Percentiles rank a stretch among this genome's conserved stretches.
These are phyloP conservation scores for Zangia roseola DNA, from an alignment of 768 basidiomycete species.

Conservation along the genomic window DNA sequence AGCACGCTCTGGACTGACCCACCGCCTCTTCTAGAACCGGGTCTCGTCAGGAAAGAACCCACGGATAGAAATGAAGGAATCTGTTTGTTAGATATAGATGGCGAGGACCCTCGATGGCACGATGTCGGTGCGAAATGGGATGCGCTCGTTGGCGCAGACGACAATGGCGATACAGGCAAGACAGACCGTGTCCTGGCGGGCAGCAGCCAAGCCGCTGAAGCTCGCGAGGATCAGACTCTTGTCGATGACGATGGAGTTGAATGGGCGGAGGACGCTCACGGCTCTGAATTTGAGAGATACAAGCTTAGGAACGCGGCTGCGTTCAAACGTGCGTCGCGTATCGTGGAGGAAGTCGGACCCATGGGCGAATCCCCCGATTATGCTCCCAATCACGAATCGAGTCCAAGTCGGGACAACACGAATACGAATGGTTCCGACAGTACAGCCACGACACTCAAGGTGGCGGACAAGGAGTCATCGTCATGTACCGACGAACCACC, in stretches of 20 bases:
- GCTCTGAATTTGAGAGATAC: conserved; percentile 29
- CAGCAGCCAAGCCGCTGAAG: background rate
- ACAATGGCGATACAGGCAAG: conserved; percentile 24
- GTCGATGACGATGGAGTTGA: conserved; percentile 40
- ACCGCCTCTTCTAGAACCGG: conserved; percentile 56
- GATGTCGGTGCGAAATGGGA: conserved; percentile 59
- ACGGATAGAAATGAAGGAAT: conserved; percentile 6
- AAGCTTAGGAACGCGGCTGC: conserved; percentile 10
- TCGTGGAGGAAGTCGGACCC: conserved; percentile 42
- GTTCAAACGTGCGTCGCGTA: conserved; percentile 23
- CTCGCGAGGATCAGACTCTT: background rate
- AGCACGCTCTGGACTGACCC: conserved; percentile 62
- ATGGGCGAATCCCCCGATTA: conserved; percentile 41
- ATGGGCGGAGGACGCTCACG: conserved; percentile 52
- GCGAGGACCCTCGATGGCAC: conserved; percentile 43
- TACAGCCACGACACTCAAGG: background rate
- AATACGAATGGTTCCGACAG: background rate
- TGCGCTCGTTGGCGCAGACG: conserved; percentile 35
- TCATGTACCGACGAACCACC: conserved; percentile 5
- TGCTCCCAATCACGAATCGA: conserved; percentile 10
- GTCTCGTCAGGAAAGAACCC: conserved; percentile 51
- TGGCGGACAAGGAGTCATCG: conserved; percentile 6
- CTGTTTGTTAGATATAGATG: conserved; percentile 20
- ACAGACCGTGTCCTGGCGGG: conserved; percentile 7
- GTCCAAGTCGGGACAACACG: background rate